phyloP scores from a whole-genome alignment of 177 flowering plant species.

The Telopea speciosissima region DNA sequence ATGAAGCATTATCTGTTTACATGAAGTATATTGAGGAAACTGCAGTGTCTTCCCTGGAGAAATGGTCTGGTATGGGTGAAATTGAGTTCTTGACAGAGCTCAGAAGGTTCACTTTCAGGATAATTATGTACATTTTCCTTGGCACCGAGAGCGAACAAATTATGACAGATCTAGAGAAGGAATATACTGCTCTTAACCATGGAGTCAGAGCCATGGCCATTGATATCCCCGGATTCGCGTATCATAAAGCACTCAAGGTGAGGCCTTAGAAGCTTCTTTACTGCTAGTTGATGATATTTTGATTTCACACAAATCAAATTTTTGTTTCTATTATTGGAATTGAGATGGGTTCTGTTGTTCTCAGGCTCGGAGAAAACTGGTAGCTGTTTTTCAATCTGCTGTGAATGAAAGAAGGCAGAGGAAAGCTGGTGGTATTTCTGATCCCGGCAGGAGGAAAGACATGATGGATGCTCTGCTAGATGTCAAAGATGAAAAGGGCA shows the following conservation, averaged over 20 bases:
- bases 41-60: slow-evolving; percentile 29
- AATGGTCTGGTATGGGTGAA: slow-evolving; percentile 39
- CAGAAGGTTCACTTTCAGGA: slow-evolving; percentile 43
- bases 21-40: slow-evolving; percentile 36
- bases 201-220: slow-evolving; percentile 39
- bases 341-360: not conserved
- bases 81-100: slow-evolving; percentile 53
- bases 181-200: slow-evolving; percentile 26
- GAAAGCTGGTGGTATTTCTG: slow-evolving; percentile 6
- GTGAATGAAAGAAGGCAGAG: slow-evolving; percentile 43
- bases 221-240: slow-evolving; percentile 39
- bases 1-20: slow-evolving; percentile 46
- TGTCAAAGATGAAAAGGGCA: slow-evolving; percentile 65
- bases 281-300: not conserved
- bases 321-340: not conserved
- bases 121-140: slow-evolving; percentile 36
- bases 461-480: slow-evolving; percentile 77
- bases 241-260: slow-evolving; percentile 36
- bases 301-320: not conserved
- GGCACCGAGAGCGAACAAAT: slow-evolving; percentile 19
- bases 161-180: slow-evolving; percentile 29
- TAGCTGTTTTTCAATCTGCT: slow-evolving; percentile 47
- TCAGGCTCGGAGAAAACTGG: slow-evolving; percentile 81
- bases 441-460: slow-evolving; percentile 36
- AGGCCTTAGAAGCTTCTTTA: not conserved